A percentile compares a stretch with the other conserved stretches of the same genome.
Conservation (phyloP, 176 grass and related monocot species). For the Pontederia crassipes region DNA sequence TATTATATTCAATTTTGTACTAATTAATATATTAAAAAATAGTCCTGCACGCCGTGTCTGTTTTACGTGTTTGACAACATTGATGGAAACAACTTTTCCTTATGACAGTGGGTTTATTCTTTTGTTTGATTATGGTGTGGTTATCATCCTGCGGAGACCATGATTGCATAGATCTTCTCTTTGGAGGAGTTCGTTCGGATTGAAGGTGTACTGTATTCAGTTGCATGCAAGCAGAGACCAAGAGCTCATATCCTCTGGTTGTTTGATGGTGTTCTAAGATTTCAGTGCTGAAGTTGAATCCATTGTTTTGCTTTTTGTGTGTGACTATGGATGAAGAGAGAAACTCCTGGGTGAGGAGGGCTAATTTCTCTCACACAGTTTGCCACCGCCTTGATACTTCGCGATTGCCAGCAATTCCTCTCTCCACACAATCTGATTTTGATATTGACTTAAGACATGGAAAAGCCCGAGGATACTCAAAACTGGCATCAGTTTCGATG, state of each 20-base stretch:
- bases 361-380: slow-evolving; percentile 67
- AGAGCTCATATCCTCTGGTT: neutral
- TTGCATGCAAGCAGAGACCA: neutral
- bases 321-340: slow-evolving; percentile 50
- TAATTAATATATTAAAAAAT: too few species aligned
- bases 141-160: slow-evolving; percentile 4
- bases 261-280: neutral
- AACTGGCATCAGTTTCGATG: slow-evolving; percentile 10
- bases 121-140: slow-evolving; percentile 8
- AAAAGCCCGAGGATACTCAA: slow-evolving; percentile 20
- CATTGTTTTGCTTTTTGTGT: slow-evolving; percentile 1
- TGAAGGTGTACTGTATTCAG: neutral
- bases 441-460: slow-evolving; percentile 28
- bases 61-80: too few species aligned
- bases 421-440: slow-evolving; percentile 39
- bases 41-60: too few species aligned
- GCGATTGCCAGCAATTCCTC: slow-evolving; percentile 33
- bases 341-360: slow-evolving; percentile 70
- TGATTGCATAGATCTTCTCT: neutral
- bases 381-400: slow-evolving; percentile 35
- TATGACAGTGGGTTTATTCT: neutral
- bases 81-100: neutral
- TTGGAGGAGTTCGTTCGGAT: neutral
- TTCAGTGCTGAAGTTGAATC: slow-evolving; percentile 2
- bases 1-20: too few species aligned